A percentile compares a stretch with the other conserved stretches of the same genome.
These are phyloP conservation scores for Butyriboletus appendiculatus DNA, from an alignment of 1,284 basidiomycete genomes.

Conservation along the genomic window DNA sequence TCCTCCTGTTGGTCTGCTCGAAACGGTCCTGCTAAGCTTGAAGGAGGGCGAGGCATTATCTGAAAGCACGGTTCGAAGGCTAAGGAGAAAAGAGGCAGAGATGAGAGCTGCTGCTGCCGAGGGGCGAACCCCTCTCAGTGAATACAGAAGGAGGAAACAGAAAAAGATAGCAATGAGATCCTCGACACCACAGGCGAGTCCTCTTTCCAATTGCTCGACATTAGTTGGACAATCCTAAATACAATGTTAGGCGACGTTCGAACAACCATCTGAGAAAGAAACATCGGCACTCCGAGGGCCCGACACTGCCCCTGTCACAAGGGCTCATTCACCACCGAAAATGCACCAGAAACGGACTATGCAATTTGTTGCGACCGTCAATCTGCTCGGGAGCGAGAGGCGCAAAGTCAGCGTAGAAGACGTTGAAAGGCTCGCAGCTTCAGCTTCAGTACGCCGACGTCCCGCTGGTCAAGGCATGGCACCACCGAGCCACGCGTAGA, in stretches of 20 bases:
- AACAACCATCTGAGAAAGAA: not conserved
- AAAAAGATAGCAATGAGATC: constrained; percentile 16
- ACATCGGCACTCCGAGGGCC: not conserved
- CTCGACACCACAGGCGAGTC: constrained; percentile 15
- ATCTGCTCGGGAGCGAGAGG: not conserved
- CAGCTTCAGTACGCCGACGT: constrained; percentile 5
- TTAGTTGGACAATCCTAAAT: not conserved
- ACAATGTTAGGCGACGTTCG: not conserved
- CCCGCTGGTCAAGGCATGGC: not conserved
- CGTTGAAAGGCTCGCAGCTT: constrained; percentile 20
- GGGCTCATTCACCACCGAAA: not conserved
- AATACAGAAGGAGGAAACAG: constrained; percentile 24
- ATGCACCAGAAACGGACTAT: not conserved
- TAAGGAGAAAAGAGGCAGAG: constrained; percentile 29
- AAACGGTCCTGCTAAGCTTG: constrained; percentile 22
- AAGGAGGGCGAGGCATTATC: constrained; percentile 29
- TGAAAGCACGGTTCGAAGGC: constrained; percentile 27
- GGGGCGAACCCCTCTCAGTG: constrained; percentile 26
- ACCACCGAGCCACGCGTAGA: not conserved
- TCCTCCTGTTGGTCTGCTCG: constrained; percentile 22
- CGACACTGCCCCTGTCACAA: not conserved
- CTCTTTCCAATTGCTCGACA: not conserved
- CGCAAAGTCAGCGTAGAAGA: constrained; percentile 16
- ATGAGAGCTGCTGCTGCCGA: constrained; percentile 21
- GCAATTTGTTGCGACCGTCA: not conserved